These are phyloP conservation scores for Zalaria obscura DNA, from an alignment of 2,329 filamentous ascomycete species.

Conservation along the genomic window DNA sequence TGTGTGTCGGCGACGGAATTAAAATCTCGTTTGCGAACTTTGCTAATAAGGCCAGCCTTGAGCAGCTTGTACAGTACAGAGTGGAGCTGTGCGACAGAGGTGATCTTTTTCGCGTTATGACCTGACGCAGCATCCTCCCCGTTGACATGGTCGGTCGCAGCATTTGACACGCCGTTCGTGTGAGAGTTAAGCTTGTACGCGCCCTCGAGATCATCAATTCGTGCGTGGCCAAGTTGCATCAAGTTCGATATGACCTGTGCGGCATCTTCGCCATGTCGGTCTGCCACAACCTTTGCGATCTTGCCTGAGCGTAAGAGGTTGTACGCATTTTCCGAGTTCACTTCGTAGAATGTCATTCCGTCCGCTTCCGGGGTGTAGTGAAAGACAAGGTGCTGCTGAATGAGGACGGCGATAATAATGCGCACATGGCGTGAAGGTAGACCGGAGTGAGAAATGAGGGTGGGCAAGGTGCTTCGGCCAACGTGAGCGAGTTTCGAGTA, in stretches of 20 bases:
- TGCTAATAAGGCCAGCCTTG: constrained; percentile 52
- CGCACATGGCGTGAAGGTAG: constrained; percentile 63
- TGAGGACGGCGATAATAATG: constrained; percentile 67
- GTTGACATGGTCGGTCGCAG: constrained; percentile 10
- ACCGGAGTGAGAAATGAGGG: constrained; percentile 57
- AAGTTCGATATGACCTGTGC: constrained; percentile 62
- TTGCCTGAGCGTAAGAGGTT: constrained; percentile 68
- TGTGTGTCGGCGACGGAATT: constrained; percentile 42
- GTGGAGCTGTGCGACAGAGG: constrained; percentile 25
- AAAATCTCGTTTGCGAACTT: constrained; percentile 36
- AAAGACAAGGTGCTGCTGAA: constrained; percentile 65
- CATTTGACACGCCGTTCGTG: constrained; percentile 14
- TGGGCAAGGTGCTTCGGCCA: constrained; percentile 59
- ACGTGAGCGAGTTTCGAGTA: constrained; percentile 64
- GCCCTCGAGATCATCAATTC: constrained; percentile 53
- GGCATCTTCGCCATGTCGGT: constrained; percentile 60
- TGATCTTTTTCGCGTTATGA: constrained; percentile 14
- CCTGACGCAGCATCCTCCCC: constrained; percentile 11
- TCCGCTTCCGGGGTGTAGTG: constrained; percentile 35
- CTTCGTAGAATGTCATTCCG: constrained; percentile 63
- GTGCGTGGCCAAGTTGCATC: constrained; percentile 63
- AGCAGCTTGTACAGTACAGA: constrained; percentile 36
- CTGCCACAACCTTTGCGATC: constrained; percentile 61
- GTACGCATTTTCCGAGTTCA: constrained; percentile 69
- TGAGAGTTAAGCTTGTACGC: constrained; percentile 37